Evolutionary conservation across 192 early-diverging fungal genomes (phyloP).

Genomic region (Mortierella alpina): DNA sequence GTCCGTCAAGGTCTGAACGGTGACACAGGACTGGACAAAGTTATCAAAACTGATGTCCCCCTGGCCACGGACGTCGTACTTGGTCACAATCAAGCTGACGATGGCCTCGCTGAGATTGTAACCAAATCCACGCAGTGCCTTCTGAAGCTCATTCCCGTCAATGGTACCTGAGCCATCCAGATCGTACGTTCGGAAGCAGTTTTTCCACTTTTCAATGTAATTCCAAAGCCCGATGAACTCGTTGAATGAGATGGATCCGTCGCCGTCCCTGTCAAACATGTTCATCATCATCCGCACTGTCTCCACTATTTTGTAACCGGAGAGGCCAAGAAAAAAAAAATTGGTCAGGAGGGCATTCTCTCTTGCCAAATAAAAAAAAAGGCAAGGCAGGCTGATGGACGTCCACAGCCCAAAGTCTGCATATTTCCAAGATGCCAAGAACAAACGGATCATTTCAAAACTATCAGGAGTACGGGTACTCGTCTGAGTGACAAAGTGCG

Average conservation of each 20-base stretch:
- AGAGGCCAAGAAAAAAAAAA: not conserved
- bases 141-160: slow-evolving; percentile 55
- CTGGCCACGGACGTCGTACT: slow-evolving; percentile 64
- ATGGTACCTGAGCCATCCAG: slow-evolving; percentile 75
- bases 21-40: slow-evolving; percentile 70
- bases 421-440: not conserved
- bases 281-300: slow-evolving; percentile 77
- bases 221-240: slow-evolving; percentile 76
- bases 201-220: slow-evolving; percentile 80
- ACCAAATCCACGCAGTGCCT: slow-evolving; percentile 51
- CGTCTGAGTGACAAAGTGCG: too few species aligned
- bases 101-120: slow-evolving; percentile 50
- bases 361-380: too few species aligned
- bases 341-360: not conserved
- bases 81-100: slow-evolving; percentile 36
- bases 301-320: slow-evolving; percentile 51
- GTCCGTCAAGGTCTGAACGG: slow-evolving; percentile 70
- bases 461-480: too few species aligned
- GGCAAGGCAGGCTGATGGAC: not conserved
- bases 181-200: slow-evolving; percentile 74
- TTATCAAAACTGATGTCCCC: slow-evolving; percentile 50
- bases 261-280: slow-evolving; percentile 71
- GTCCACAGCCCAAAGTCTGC: not conserved
- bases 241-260: slow-evolving; percentile 71
- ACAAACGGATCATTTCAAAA: not conserved